Conservation (phyloP, 108 stramenopile species). For the Cylindrotheca fusiformis region DNA sequence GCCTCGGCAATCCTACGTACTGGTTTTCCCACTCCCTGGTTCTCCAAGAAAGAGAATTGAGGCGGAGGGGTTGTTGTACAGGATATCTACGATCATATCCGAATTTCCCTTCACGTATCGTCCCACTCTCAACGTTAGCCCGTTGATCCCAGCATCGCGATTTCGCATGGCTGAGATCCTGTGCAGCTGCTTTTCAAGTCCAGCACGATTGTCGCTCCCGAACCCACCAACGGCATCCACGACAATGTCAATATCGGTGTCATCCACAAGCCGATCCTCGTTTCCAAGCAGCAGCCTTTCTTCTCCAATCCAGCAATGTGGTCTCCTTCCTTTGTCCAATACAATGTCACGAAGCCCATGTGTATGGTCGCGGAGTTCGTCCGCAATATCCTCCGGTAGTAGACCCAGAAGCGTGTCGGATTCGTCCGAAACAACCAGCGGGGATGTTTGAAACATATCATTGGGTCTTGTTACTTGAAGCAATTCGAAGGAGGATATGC, state of each 20-base stretch:
- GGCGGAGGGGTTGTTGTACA: slow-evolving; percentile 9
- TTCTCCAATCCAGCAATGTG: slow-evolving; percentile 23
- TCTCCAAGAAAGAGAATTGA: slow-evolving; percentile 39
- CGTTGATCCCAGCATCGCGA: slow-evolving; percentile 24
- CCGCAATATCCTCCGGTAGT: too few relatives aligned
- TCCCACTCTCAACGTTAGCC: slow-evolving; percentile 52
- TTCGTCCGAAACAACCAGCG: too few relatives aligned
- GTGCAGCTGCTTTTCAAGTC: slow-evolving; percentile 29
- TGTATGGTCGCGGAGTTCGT: too few relatives aligned
- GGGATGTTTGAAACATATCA: too few relatives aligned
- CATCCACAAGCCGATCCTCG: slow-evolving; percentile 5
- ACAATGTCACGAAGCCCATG: too few relatives aligned
- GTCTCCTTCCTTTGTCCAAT: slow-evolving; percentile 22
- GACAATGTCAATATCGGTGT: slow-evolving; percentile 21
- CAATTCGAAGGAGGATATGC: too few relatives aligned
- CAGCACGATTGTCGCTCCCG: slow-evolving; percentile 41
- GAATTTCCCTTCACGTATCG: slow-evolving; percentile 43
- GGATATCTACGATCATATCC: slow-evolving; percentile 41
- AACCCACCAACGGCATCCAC: slow-evolving; percentile 7
- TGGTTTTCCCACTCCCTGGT: slow-evolving; percentile 33
- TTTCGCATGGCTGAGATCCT: slow-evolving; percentile 32
- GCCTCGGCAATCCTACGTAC: too few relatives aligned
- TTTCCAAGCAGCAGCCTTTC: slow-evolving; percentile 15
- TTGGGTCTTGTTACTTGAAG: too few relatives aligned
- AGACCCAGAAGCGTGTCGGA: too few relatives aligned